Base-by-base conservation (phyloP, 495 filamentous ascomycete genomes). In the Terfezia boudieri region DNA sequence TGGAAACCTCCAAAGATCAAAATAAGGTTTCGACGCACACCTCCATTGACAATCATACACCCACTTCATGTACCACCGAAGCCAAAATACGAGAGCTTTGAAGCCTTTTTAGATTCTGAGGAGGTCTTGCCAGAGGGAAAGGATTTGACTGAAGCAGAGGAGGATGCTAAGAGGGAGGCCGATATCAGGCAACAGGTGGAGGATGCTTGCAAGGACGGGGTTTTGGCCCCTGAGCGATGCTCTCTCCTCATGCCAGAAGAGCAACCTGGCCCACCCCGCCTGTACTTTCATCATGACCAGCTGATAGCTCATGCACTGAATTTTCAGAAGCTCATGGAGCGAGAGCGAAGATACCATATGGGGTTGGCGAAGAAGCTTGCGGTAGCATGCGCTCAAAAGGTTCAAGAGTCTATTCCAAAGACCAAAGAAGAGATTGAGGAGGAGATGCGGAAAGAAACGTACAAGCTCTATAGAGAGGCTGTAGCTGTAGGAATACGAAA, bases 211-310 rank as follows among this genome's bases (percentile, higher is more conserved):
- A 71, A 83, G 61, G 77, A 80, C 26, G 84, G 92, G 0, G 61
- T 84, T 8, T 72, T 96, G 32, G 84, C 80, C 56, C 65, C 71
- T 38, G 79, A 79, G 51, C 74, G 74, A 17, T 90, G 83, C 64
- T 82, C 79, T 4, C 70, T 83, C 35, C 93, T 82, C 61, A 71
- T 77, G n/a, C 80, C 82, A 0, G 86, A 94, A 56, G 74, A 78
- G 49, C 81, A 85, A 57, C 72, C 77, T 43, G 78, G 81, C 54
- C 84, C 82, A 2, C 74, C 79, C 7, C 76, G 74, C 55, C 85
- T 84, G 53, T 94, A 84, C 69, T 79, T 80, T 14, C 88, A 94
- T 61, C 74, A 76, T 55, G 87, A 95, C 62, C 83, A 94, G 61
- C 72, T 96, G 8, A 74, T 84, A 46, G 77, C 80, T 12, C 86